Conservation (phyloP, 2,329 filamentous ascomycete genomes). For the Aureobasidium sp. region DNA sequence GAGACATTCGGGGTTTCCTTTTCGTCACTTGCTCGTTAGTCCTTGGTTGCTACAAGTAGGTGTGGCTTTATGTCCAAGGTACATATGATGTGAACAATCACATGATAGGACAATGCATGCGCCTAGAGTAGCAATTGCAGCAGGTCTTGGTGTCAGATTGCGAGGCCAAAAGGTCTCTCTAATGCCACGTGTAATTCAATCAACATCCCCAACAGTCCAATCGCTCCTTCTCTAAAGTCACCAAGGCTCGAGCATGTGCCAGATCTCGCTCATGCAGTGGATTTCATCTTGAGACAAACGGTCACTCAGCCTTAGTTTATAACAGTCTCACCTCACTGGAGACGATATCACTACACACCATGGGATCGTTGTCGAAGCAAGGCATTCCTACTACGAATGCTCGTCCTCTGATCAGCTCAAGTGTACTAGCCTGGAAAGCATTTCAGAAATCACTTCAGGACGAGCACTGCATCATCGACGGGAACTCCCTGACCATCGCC, state of each 20-base stretch:
- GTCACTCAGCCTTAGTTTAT: neutral
- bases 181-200: neutral
- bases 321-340: too few relatives aligned
- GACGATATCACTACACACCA: neutral
- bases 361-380: neutral
- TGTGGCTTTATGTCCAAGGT: too few relatives aligned
- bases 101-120: neutral
- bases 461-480: slow-evolving; percentile 1
- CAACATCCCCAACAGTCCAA: neutral
- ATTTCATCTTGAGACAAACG: too few relatives aligned
- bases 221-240: neutral
- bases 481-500: neutral
- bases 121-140: neutral
- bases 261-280: neutral
- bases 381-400: neutral
- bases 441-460: neutral
- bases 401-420: neutral
- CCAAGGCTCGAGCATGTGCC: neutral
- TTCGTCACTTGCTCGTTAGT: too few relatives aligned
- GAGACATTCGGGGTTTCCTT: neutral
- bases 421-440: neutral
- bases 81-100: neutral
- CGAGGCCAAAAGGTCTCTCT: neutral
- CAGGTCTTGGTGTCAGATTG: neutral
- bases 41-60: neutral